Conservation (phyloP, 306 rosid genomes). For the Quercus bicolor region DNA sequence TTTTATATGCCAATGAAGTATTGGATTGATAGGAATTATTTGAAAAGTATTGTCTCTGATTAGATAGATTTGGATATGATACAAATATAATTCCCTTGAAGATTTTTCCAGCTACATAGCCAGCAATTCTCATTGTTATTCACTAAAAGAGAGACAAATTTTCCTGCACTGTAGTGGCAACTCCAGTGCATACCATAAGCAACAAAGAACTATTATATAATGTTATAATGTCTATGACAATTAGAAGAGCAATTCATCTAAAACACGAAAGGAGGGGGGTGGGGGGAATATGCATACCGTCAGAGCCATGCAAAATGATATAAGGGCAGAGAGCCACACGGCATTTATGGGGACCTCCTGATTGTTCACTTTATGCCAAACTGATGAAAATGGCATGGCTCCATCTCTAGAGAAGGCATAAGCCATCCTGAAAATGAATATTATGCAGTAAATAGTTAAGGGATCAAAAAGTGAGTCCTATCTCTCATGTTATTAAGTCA, state of each 20-base stretch:
- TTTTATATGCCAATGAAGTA: background rate
- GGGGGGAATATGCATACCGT: conserved; percentile 44
- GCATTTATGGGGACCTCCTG: conserved; percentile 84
- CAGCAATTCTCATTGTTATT: too few relatives aligned
- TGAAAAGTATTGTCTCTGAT: too few relatives aligned
- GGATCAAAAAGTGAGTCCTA: conserved; percentile 5
- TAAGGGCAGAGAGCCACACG: conserved; percentile 78
- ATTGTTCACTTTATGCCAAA: conserved; percentile 83
- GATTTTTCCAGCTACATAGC: too few relatives aligned
- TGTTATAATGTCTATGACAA: background rate
- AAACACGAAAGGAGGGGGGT: background rate
- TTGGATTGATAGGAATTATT: too few relatives aligned
- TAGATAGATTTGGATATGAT: too few relatives aligned
- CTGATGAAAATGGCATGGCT: conserved; percentile 89
- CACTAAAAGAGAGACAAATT: too few relatives aligned
- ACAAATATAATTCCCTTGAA: too few relatives aligned
- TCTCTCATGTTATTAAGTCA: background rate
- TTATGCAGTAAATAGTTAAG: conserved; percentile 14
- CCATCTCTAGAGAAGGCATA: conserved; percentile 99
- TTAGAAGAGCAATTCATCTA: background rate
- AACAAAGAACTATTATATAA: background rate
- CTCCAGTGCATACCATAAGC: background rate
- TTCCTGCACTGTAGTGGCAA: background rate
- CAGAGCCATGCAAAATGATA: conserved; percentile 88
- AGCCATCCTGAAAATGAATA: conserved; percentile 61